Conservation (phyloP, 345 rosid species). For the Geranium brycei region DNA sequence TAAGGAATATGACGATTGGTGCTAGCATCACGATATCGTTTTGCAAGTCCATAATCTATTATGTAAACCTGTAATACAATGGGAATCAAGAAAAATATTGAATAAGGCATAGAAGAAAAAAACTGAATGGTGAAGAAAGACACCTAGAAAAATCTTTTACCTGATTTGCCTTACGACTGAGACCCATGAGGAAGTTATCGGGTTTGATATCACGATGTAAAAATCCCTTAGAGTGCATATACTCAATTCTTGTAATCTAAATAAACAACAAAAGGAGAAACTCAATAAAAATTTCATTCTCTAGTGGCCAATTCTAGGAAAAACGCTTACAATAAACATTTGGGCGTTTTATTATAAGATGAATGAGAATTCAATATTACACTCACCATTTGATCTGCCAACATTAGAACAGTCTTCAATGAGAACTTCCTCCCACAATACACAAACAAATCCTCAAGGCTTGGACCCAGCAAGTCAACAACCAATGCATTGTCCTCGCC, state of each 20-base stretch:
- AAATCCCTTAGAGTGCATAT: constrained; percentile 68
- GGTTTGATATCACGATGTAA: constrained; percentile 85
- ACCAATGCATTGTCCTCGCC: constrained; percentile 68
- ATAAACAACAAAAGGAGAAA: neutral
- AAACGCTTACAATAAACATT: neutral
- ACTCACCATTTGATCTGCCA: constrained; percentile 91
- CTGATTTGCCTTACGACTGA: constrained; percentile 77
- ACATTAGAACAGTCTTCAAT: constrained; percentile 67
- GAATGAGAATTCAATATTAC: neutral
- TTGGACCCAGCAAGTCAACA: constrained; percentile 84
- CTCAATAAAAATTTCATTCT: neutral
- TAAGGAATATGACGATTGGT: constrained; percentile 78
- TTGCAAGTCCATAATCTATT: constrained; percentile 88
- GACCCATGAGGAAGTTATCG: constrained; percentile 86
- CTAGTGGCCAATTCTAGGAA: neutral
- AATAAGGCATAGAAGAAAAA: neutral
- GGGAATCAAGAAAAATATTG: neutral
- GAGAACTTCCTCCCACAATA: constrained; percentile 88
- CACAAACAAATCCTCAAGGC: constrained; percentile 81
- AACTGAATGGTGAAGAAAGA: neutral
- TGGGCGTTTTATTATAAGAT: neutral
- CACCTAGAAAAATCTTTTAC: constrained; percentile 10
- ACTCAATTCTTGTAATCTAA: constrained; percentile 75
- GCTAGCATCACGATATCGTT: constrained; percentile 66
- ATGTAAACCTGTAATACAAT: constrained; percentile 50